Conservation (phyloP, 192 early-diverging fungal species). For the Coemansia sp. region DNA sequence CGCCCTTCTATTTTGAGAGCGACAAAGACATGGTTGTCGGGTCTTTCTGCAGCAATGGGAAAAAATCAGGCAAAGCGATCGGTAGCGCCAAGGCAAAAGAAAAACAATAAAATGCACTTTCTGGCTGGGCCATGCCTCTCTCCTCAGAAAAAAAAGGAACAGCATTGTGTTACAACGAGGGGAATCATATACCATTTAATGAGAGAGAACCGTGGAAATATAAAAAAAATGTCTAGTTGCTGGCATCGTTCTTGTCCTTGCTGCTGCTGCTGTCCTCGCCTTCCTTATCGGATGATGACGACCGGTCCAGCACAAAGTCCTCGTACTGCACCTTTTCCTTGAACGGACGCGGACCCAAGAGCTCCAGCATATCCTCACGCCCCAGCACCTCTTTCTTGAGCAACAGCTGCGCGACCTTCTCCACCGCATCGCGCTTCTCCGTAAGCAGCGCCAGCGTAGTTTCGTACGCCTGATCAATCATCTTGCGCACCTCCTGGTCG, state of each 20-base stretch:
- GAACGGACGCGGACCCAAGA: constrained; percentile 86
- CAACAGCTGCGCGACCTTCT: constrained; percentile 88
- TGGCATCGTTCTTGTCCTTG: constrained; percentile 7
- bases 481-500: constrained; percentile 87
- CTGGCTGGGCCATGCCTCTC: too few species aligned
- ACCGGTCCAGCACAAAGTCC: constrained; percentile 59
- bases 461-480: constrained; percentile 79
- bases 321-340: constrained; percentile 70
- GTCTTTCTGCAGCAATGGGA: too few species aligned
- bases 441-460: constrained; percentile 81
- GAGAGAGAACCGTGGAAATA: too few species aligned
- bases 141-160: too few species aligned
- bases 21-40: too few species aligned
- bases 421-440: constrained; percentile 81
- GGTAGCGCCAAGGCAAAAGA: too few species aligned
- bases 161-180: too few species aligned
- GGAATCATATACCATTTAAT: too few species aligned
- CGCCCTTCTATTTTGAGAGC: too few species aligned
- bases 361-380: constrained; percentile 90
- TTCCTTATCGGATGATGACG: constrained; percentile 26
- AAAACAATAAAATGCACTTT: too few species aligned
- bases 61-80: too few species aligned
- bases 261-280: background rate
- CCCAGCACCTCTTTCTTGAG: constrained; percentile 97
- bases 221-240: constrained; percentile 7